Percentiles rank a stretch among this genome's conserved stretches.
phyloP scores from a whole-genome alignment of 2,329 filamentous ascomycete species.

The Byssochlamys sp. region DNA sequence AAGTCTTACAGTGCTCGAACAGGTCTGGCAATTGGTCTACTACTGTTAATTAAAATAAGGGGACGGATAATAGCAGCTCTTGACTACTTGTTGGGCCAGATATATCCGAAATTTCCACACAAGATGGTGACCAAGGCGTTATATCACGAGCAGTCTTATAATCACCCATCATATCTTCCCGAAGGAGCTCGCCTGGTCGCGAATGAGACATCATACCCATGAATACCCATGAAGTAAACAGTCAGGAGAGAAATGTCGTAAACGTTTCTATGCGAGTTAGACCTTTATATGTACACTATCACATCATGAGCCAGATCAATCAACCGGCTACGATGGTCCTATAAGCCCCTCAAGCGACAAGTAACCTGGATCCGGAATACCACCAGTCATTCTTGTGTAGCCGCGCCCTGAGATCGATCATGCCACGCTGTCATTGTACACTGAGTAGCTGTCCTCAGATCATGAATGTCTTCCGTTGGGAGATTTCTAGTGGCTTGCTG shows the following conservation, averaged over 20 bases:
- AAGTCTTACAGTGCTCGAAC: background rate
- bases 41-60: background rate
- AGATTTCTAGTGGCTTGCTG: conserved; percentile 29
- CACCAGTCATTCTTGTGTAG: background rate
- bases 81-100: too few species aligned
- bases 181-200: background rate
- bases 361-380: background rate
- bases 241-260: conserved; percentile 1
- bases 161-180: too few species aligned
- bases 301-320: conserved; percentile 3
- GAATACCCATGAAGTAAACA: background rate
- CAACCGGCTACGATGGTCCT: background rate
- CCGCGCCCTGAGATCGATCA: background rate
- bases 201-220: background rate
- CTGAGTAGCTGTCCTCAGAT: background rate
- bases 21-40: background rate
- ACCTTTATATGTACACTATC: conserved; percentile 21
- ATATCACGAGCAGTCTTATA: too few species aligned
- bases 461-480: conserved; percentile 5
- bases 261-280: conserved; percentile 13
- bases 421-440: background rate
- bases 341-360: background rate
- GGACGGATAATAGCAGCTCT: background rate
- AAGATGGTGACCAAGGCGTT: too few species aligned
- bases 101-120: background rate